These are phyloP conservation scores for Citrus australasica DNA, from an alignment of 345 rosid genomes.

Conservation along the genomic window DNA sequence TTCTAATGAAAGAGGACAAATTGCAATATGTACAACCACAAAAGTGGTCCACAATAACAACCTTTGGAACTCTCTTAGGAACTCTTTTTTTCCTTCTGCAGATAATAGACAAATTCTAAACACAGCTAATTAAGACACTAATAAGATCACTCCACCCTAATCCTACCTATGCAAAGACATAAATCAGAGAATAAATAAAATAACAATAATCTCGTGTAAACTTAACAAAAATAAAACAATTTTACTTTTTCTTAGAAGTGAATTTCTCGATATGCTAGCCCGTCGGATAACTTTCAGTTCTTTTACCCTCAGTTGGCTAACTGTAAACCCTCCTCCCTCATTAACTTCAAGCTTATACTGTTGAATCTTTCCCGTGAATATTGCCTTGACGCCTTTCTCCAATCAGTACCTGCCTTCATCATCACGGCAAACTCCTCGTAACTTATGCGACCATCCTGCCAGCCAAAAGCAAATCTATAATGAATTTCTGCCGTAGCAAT, in stretches of 20 bases:
- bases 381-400: constrained; percentile 90
- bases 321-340: constrained; percentile 73
- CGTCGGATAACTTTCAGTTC: not conserved
- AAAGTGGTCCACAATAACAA: constrained; percentile 12
- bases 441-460: constrained; percentile 85
- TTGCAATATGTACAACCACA: constrained; percentile 25
- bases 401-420: constrained; percentile 97
- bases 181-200: not conserved
- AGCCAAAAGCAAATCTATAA: not conserved
- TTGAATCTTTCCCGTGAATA: constrained; percentile 87
- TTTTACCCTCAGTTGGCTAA: constrained; percentile 14
- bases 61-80: not conserved
- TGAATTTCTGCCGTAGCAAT: not conserved
- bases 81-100: not conserved
- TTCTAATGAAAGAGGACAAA: not conserved
- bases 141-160: not conserved
- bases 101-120: constrained; percentile 1
- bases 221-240: constrained; percentile 9
- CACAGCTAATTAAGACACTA: not conserved
- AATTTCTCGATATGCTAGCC: not conserved
- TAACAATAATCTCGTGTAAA: not conserved
- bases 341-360: constrained; percentile 73
- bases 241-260: not conserved
- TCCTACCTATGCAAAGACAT: constrained; percentile 1
- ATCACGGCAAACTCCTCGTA: constrained; percentile 78